Conservation (phyloP, 257 asterid genomes). For the Anisodus acutangulus region DNA sequence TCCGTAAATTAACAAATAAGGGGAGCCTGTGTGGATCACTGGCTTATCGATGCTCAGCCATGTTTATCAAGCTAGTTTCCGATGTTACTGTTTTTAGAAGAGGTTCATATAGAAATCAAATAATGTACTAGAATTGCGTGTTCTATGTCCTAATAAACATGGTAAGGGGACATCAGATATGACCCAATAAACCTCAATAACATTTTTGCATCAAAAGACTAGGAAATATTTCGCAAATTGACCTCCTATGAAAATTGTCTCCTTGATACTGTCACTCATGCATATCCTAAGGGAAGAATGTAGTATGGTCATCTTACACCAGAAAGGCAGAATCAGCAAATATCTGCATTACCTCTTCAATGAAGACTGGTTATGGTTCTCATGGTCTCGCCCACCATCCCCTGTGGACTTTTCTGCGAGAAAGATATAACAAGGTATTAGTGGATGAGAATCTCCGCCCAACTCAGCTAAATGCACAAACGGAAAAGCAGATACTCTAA, state of each 20-base stretch:
- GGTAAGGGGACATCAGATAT: neutral
- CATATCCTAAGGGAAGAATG: neutral
- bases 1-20: neutral
- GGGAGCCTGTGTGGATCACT: neutral
- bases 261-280: neutral
- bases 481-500: neutral
- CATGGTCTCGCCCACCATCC: constrained; percentile 18
- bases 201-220: neutral
- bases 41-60: neutral
- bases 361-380: constrained; percentile 2
- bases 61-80: neutral
- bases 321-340: neutral
- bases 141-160: neutral
- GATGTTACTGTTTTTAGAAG: neutral
- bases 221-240: neutral
- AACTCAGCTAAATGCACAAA: neutral
- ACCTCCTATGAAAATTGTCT: neutral
- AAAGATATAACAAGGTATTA: neutral
- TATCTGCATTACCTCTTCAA: neutral
- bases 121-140: neutral
- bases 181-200: neutral
- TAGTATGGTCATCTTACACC: constrained; percentile 6
- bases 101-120: constrained; percentile 3
- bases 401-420: constrained; percentile 12
- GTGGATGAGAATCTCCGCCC: constrained; percentile 9